phyloP scores from a whole-genome alignment of 148 eudicot genomes.

The Arbutus unedo region DNA sequence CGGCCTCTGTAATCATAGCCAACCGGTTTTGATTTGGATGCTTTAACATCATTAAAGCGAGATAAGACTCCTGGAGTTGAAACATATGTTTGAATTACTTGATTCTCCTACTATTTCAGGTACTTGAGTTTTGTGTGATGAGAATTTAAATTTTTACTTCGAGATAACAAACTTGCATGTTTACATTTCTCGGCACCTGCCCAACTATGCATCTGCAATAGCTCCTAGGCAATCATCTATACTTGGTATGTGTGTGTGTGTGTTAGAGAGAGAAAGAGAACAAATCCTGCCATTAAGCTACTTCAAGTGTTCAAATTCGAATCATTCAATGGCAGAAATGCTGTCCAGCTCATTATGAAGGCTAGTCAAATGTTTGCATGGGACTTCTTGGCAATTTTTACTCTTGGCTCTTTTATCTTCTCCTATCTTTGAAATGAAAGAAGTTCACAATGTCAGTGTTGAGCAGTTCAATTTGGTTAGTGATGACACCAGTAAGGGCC shows the following conservation, averaged over 20 bases:
- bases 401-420: neutral
- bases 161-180: neutral
- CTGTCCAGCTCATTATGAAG: neutral
- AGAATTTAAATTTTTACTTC: neutral
- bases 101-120: neutral
- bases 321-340: neutral
- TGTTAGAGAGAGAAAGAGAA: neutral
- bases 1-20: too few species aligned
- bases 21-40: too few species aligned
- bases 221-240: constrained; percentile 4
- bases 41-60: too few species aligned
- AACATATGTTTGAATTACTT: neutral
- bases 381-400: neutral
- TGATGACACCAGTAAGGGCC: neutral
- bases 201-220: neutral
- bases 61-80: neutral
- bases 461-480: neutral
- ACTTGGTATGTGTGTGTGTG: neutral
- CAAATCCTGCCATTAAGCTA: neutral
- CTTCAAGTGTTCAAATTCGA: neutral
- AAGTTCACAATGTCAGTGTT: neutral
- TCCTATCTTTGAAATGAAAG: neutral
- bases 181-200: neutral
- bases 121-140: neutral
- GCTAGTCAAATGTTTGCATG: neutral